Base-by-base conservation (phyloP, 2,329 filamentous ascomycete genomes). In the Ophiognomonia clavigignenti-juglandacearum region DNA sequence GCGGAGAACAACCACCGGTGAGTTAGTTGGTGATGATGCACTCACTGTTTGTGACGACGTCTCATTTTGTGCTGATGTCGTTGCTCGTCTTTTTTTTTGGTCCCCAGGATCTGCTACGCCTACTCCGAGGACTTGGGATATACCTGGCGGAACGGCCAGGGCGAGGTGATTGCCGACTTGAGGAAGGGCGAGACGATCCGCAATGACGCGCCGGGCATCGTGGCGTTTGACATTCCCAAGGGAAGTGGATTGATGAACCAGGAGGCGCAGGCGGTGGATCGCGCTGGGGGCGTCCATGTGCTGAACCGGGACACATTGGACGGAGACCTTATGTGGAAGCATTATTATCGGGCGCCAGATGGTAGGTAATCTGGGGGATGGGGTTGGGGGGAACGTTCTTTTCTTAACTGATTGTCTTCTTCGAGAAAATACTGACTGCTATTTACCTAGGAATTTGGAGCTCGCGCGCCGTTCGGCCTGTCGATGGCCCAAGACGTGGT, bases 171-270 rank as follows among this genome's bases (percentile, higher is more conserved):
- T 16, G 61, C 69, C 0, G 59, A 64, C 20, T 37, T 67, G 23
- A 50, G n/a, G 13, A 52, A 52, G 22, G 64, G 62, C 8, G 62
- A 65, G 38, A 67, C 68, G 11, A 67, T 75, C 10, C 58, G 55
- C 2, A 72, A 71, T 0, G 61, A 61, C 0, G 63, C 67, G 0
- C 48, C 60, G 0, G 73, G 71, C 0, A 68, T 74, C 39, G 63
- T 67, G 14, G 68, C 70, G 1, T 72, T 70, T 45, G 57, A 58
- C 3, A 71, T 76, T n/a, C 65, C 68, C 1, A 71, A 70, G 52
- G 64, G 65, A 4, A 68, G 62, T 19, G 68, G 74, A 2, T 65
- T 77, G 43, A 67, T 69, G 47, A 77, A 76, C 52, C 73, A 77
- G 57, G 73, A 75, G 59, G 66, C 68, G 3, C 72, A 77, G 53